phyloP scores from a whole-genome alignment of 2,329 filamentous ascomycete genomes.

The Rosellinia necatrix region DNA sequence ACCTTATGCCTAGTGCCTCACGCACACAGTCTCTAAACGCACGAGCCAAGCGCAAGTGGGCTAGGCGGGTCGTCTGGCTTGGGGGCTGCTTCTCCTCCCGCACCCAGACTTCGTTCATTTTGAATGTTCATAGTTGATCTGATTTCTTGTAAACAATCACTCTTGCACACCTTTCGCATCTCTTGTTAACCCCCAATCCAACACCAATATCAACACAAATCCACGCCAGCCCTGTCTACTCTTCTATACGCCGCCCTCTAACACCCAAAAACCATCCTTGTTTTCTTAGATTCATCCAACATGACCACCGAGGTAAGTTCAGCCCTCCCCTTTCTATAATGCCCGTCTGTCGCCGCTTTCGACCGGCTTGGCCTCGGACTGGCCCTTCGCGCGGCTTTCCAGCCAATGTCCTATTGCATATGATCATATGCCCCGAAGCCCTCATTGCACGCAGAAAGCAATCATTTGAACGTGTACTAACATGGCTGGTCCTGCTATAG shows the following conservation, averaged over 20 bases:
- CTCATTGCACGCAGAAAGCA: constrained; percentile 30
- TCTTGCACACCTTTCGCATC: constrained; percentile 28
- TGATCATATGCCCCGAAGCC: not conserved
- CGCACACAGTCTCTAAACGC: constrained; percentile 21
- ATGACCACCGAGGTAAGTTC: constrained; percentile 42
- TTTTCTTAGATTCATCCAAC: constrained; percentile 30
- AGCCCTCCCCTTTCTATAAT: constrained; percentile 28
- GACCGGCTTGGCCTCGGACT: constrained; percentile 14
- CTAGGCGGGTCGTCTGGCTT: constrained; percentile 24
- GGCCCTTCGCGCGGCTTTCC: not conserved
- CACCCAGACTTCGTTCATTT: constrained; percentile 38
- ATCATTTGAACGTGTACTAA: constrained; percentile 34
- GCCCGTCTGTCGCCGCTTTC: constrained; percentile 27
- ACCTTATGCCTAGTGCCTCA: too few species aligned
- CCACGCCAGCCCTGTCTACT: not conserved
- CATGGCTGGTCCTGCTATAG: constrained; percentile 48
- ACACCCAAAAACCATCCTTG: constrained; percentile 23
- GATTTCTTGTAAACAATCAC: constrained; percentile 38
- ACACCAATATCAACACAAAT: constrained; percentile 6
- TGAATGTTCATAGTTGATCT: constrained; percentile 36
- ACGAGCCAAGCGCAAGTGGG: constrained; percentile 24
- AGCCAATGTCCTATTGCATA: constrained; percentile 9
- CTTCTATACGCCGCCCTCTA: constrained; percentile 5
- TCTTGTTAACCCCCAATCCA: constrained; percentile 18
- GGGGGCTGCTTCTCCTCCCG: constrained; percentile 31